Evolutionary conservation across 371 early-diverging fungal species (phyloP), one percentile per base, ranked within the genome.

Genomic region (Phascolomyces articulosus): DNA sequence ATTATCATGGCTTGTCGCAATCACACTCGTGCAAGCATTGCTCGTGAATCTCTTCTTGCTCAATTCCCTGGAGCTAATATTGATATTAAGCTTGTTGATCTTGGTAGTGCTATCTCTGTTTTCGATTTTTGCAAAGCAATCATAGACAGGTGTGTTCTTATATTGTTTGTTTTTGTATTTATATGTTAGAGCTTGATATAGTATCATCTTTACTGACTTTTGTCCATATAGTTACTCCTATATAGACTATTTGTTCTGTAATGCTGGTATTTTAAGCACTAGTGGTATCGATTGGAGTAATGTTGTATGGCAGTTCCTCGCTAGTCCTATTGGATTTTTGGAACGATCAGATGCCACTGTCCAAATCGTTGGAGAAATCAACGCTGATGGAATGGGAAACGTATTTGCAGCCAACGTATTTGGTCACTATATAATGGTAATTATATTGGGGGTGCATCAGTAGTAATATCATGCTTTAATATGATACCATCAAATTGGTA

Each of bases 401-500:
- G 86, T 87, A 13, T 91, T 96, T 80, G 90, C 91, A 21, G 87
- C 90, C 48, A 96, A 96, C 71, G 88, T 93, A 8, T 91, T 95
- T 75, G 96, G 96, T 4, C 96, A 96, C 64, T 96, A 93, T 67
- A 63, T 95, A 11, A 86, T 96, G 83, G 87, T 90, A 74, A 41
- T n/a, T 18, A 18, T n/a, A 44, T 16, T 15, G 2, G 16, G 44
- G 6, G 9, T 38, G 6, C 38, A 38, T 13, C 38, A 38, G 38
- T 38, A 38, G n/a, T n/a, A n/a, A n/a, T n/a, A n/a, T n/a, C n/a
- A n/a, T n/a, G n/a, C n/a, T n/a, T n/a, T n/a, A n/a, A n/a, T n/a
- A n/a, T n/a, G n/a, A n/a, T n/a, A n/a, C n/a, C n/a, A n/a, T n/a
- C n/a, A n/a, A n/a, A n/a, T n/a, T n/a, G n/a, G n/a, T n/a, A n/a